Percentiles rank a stretch among this genome's conserved stretches.
phyloP scores from a whole-genome alignment of 1,284 basidiomycete species.

The Apiotrichum laibachii region DNA sequence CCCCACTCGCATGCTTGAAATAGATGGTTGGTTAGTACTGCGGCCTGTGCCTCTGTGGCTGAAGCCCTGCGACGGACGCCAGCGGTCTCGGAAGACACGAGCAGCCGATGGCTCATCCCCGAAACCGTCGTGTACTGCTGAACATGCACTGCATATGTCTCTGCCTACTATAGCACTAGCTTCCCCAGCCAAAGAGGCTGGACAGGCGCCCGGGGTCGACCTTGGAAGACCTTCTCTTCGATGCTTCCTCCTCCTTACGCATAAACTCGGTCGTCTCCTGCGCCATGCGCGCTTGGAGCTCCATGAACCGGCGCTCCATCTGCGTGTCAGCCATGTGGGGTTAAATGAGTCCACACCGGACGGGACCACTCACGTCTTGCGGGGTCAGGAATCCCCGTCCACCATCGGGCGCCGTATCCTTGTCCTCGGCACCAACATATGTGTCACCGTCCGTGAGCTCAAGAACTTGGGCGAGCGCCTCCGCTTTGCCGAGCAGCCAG shows the following conservation, averaged over 20 bases:
- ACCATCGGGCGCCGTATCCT: slow-evolving; percentile 10
- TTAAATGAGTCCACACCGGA: neutral
- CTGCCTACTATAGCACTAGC: neutral
- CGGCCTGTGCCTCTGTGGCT: too few relatives aligned
- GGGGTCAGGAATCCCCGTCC: slow-evolving; percentile 11
- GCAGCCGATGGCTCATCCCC: too few relatives aligned
- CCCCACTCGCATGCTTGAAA: too few relatives aligned
- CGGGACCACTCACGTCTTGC: neutral
- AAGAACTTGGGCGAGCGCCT: slow-evolving; percentile 8
- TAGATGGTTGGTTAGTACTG: too few relatives aligned
- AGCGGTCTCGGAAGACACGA: too few relatives aligned
- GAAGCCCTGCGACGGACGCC: too few relatives aligned
- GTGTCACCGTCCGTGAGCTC: slow-evolving; percentile 4
- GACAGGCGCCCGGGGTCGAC: neutral
- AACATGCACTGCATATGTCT: too few relatives aligned
- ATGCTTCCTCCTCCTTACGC: neutral
- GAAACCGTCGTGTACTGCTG: too few relatives aligned
- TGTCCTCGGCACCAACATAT: slow-evolving; percentile 9
- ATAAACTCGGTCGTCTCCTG: slow-evolving; percentile 4
- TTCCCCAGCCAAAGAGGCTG: neutral
- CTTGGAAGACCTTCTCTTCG: neutral
- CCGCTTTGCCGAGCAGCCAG: slow-evolving; percentile 13
- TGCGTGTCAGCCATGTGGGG: slow-evolving; percentile 1
- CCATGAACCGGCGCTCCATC: slow-evolving; percentile 12
- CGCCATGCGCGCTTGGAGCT: slow-evolving; percentile 14